Conservation (phyloP, 345 rosid species). For the Eucalyptus cladocalyx region DNA sequence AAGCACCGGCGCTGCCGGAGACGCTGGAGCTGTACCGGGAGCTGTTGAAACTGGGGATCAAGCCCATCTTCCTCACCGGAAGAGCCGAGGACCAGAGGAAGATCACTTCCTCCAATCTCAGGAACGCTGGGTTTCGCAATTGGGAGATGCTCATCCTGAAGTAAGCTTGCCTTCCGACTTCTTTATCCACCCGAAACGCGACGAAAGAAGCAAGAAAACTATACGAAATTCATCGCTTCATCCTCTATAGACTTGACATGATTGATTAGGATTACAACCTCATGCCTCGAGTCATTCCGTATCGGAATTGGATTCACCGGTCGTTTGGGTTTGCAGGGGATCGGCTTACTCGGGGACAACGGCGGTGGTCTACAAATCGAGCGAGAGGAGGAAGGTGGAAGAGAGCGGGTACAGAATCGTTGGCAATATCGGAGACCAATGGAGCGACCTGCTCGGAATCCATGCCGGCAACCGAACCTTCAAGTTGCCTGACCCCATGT, state of each 20-base stretch:
- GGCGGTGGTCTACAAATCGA: conserved; percentile 17
- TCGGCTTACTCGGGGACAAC: background rate
- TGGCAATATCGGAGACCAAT: conserved; percentile 37
- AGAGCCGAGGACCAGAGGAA: conserved; percentile 4
- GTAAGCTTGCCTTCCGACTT: background rate
- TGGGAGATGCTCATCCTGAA: conserved; percentile 31
- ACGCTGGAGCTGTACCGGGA: conserved; percentile 9
- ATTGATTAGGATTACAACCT: background rate
- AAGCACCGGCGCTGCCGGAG: conserved; percentile 30
- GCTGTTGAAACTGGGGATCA: conserved; percentile 12
- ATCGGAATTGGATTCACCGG: background rate
- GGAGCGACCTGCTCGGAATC: conserved; percentile 25
- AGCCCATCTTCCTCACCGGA: conserved; percentile 32
- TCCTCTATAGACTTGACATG: background rate
- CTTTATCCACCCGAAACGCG: background rate
- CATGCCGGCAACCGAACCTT: conserved; percentile 15
- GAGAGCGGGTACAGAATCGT: conserved; percentile 21
- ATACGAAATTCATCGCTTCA: background rate
- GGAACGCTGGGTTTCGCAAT: conserved; percentile 15
- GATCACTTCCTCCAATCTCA: conserved; percentile 12
- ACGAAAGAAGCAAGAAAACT: background rate
- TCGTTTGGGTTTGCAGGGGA: background rate
- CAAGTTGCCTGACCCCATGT: conserved; percentile 41
- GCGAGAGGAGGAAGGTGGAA: conserved; percentile 8
- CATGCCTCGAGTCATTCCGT: background rate